phyloP scores from a whole-genome alignment of 139 green algal species.

The Coelastrella sp. region DNA sequence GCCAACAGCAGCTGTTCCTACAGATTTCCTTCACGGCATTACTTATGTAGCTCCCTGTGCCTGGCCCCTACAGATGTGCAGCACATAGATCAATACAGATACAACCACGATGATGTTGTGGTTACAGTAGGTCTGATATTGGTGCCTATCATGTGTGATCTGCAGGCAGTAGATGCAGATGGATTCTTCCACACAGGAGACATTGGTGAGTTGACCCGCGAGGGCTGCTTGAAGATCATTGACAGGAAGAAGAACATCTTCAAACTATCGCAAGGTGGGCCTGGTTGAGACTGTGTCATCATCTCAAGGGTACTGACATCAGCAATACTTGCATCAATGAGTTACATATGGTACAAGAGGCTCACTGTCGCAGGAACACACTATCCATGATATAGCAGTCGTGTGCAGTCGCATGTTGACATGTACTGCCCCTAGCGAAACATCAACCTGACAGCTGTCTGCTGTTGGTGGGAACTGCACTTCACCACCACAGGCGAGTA shows the following conservation, averaged over 20 bases:
- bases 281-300: background rate
- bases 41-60: no score
- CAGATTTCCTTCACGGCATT: no score
- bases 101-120: no score
- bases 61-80: no score
- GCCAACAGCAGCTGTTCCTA: no score
- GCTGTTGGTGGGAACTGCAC: no score
- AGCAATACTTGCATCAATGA: background rate
- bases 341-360: no score
- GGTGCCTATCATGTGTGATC: background rate
- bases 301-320: background rate
- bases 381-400: no score
- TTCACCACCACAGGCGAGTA: constrained; percentile 86
- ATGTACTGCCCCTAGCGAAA: background rate
- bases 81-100: no score
- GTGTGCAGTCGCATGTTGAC: no score
- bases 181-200: constrained; percentile 87
- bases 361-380: no score
- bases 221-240: constrained; percentile 90
- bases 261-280: constrained; percentile 92
- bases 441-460: background rate
- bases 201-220: constrained; percentile 84
- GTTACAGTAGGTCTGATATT: background rate
- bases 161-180: constrained; percentile 59
- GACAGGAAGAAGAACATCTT: constrained; percentile 99